phyloP scores from a whole-genome alignment of 768 basidiomycete species.

The Lactifluus hygrophoroides region DNA sequence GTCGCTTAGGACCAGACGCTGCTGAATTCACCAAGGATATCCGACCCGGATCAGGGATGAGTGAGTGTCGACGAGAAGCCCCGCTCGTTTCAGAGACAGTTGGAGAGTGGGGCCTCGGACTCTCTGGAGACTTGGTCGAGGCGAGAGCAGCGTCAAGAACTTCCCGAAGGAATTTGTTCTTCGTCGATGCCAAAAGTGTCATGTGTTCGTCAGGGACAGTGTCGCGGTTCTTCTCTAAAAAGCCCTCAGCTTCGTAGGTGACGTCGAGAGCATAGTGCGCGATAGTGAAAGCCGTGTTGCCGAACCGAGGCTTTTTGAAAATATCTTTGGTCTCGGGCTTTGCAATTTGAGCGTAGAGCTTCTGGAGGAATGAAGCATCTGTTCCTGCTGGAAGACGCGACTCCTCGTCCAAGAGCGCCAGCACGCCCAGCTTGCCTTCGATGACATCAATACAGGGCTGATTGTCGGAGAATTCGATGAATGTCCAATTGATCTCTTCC shows the following conservation, averaged over 20 bases:
- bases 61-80: conserved; percentile 70
- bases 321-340: conserved; percentile 82
- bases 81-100: conserved; percentile 70
- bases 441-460: conserved; percentile 99
- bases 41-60: conserved; percentile 84
- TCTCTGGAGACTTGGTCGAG: conserved; percentile 57
- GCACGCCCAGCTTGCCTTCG: conserved; percentile 92
- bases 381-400: conserved; percentile 92
- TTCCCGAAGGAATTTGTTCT: conserved; percentile 90
- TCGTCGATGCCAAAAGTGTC: conserved; percentile 73
- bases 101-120: conserved; percentile 65
- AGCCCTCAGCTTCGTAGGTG: conserved; percentile 96
- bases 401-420: conserved; percentile 94
- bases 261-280: conserved; percentile 98
- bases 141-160: conserved; percentile 86
- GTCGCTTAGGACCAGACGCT: conserved; percentile 44
- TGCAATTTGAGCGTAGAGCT: conserved; percentile 75
- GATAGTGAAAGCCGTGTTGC: conserved; percentile 93
- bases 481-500: conserved; percentile 98
- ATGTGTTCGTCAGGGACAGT: conserved; percentile 99
- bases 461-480: conserved; percentile 98
- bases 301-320: conserved; percentile 99
- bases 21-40: conserved; percentile 54
- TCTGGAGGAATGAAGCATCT: conserved; percentile 87
- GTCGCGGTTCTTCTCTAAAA: conserved; percentile 97